phyloP scores from a whole-genome alignment of 306 rosid genomes.

The Cicer pinnatifidum region DNA sequence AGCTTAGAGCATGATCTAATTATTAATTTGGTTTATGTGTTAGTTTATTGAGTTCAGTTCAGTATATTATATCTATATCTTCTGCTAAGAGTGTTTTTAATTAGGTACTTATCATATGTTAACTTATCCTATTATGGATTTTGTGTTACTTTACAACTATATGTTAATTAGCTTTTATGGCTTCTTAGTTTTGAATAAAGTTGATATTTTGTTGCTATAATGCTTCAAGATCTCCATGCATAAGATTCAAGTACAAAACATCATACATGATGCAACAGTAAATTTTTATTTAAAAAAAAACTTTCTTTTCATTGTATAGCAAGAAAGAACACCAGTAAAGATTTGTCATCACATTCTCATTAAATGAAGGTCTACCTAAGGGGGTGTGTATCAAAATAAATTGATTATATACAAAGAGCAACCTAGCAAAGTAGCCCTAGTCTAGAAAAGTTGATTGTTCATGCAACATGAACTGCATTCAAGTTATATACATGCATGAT shows the following conservation, averaged over 20 bases:
- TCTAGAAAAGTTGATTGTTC: conserved; percentile 35
- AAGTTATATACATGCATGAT: conserved; percentile 30
- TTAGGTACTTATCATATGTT: conserved; percentile 47
- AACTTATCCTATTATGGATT: conserved; percentile 39
- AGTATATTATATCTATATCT: conserved; percentile 40
- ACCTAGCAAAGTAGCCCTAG: conserved; percentile 31
- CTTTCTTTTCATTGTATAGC: conserved; percentile 16
- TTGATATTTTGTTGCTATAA: conserved; percentile 5
- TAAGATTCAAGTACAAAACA: conserved; percentile 13
- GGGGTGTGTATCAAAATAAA: conserved; percentile 21
- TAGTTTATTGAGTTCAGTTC: conserved; percentile 21
- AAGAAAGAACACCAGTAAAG: not conserved
- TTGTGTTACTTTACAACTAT: conserved; percentile 42
- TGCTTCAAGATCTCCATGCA: conserved; percentile 32
- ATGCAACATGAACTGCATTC: conserved; percentile 40
- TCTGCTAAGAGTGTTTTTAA: conserved; percentile 46
- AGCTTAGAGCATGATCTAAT: conserved; percentile 58
- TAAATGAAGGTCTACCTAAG: conserved; percentile 10
- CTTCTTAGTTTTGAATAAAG: conserved; percentile 44
- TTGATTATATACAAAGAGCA: conserved; percentile 37
- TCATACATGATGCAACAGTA: not conserved
- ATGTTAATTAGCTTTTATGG: conserved; percentile 43
- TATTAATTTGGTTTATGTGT: conserved; percentile 32
- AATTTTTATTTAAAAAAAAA: not conserved
- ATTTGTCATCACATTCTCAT: conserved; percentile 33